These are phyloP conservation scores for Hypomontagnella submonticulosa DNA, from an alignment of 495 filamentous ascomycete genomes.

Conservation along the genomic window DNA sequence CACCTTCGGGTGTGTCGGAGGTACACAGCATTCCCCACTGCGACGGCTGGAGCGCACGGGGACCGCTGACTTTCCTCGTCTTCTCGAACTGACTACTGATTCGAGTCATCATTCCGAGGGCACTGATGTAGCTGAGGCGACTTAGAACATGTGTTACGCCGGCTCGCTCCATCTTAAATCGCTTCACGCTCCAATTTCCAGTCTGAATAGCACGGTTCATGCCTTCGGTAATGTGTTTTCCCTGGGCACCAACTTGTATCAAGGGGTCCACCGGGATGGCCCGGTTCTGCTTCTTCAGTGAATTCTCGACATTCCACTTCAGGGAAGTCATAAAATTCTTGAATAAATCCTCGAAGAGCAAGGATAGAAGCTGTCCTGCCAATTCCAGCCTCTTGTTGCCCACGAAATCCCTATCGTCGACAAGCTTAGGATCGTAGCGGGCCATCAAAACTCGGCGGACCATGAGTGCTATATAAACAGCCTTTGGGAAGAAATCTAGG, in stretches of 20 bases:
- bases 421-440: slow-evolving; percentile 82
- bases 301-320: slow-evolving; percentile 91
- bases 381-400: slow-evolving; percentile 97
- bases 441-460: slow-evolving; percentile 93
- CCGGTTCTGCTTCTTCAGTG: slow-evolving; percentile 87
- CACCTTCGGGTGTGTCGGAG: slow-evolving; percentile 97
- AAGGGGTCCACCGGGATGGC: slow-evolving; percentile 87
- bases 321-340: slow-evolving; percentile 90
- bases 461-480: slow-evolving; percentile 96
- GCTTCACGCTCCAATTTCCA: slow-evolving; percentile 96
- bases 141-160: slow-evolving; percentile 97
- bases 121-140: slow-evolving; percentile 94
- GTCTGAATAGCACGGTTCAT: slow-evolving; percentile 95
- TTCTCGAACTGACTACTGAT: slow-evolving; percentile 99
- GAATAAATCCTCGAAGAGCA: slow-evolving; percentile 97
- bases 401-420: slow-evolving; percentile 97
- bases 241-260: slow-evolving; percentile 77
- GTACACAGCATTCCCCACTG: slow-evolving; percentile 98
- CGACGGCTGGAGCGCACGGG: slow-evolving; percentile 93
- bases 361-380: slow-evolving; percentile 91
- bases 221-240: slow-evolving; percentile 84
- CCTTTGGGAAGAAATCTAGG: slow-evolving; percentile 93
- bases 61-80: slow-evolving; percentile 93
- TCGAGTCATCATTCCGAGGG: slow-evolving; percentile 99
- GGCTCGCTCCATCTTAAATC: slow-evolving; percentile 97